Percentiles rank a stretch among this genome's conserved stretches.
Conservation (phyloP, 176 grass and related monocot genomes). For the Dendrocalamus sinicus region DNA sequence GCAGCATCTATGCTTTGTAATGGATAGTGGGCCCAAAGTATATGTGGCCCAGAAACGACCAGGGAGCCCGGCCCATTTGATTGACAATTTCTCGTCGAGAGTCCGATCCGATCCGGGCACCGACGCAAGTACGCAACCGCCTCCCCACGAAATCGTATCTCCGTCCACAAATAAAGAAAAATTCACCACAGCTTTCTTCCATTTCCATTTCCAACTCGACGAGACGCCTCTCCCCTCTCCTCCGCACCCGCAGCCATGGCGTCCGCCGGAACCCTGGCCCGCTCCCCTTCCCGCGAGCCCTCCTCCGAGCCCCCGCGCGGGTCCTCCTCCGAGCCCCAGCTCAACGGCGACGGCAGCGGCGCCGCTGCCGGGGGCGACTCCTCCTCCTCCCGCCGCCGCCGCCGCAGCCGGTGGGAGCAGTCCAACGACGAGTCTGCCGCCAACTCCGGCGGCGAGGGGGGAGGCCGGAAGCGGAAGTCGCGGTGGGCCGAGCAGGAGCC, state of each 20-base stretch:
- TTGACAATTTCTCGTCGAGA: background rate
- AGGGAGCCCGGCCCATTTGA: background rate
- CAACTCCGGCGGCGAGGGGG: slow-evolving; percentile 52
- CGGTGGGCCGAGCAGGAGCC: slow-evolving; percentile 96
- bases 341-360: slow-evolving; percentile 23
- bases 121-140: background rate
- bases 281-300: slow-evolving; percentile 40
- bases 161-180: background rate
- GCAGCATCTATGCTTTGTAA: background rate
- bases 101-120: background rate
- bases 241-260: slow-evolving; percentile 43
- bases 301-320: slow-evolving; percentile 1
- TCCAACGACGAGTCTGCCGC: slow-evolving; percentile 52
- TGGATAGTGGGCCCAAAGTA: background rate
- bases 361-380: slow-evolving; percentile 43
- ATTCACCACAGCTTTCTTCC: slow-evolving; percentile 12
- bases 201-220: background rate
- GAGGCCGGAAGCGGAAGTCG: slow-evolving; percentile 74
- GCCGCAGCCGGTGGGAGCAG: slow-evolving; percentile 86
- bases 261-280: slow-evolving; percentile 58
- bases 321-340: slow-evolving; percentile 39
- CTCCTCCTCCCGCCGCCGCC: slow-evolving; percentile 53
- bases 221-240: slow-evolving; percentile 29
- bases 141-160: background rate
- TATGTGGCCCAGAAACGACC: background rate